phyloP scores from a whole-genome alignment of 2,329 filamentous ascomycete genomes.

The Penicillium sp. region DNA sequence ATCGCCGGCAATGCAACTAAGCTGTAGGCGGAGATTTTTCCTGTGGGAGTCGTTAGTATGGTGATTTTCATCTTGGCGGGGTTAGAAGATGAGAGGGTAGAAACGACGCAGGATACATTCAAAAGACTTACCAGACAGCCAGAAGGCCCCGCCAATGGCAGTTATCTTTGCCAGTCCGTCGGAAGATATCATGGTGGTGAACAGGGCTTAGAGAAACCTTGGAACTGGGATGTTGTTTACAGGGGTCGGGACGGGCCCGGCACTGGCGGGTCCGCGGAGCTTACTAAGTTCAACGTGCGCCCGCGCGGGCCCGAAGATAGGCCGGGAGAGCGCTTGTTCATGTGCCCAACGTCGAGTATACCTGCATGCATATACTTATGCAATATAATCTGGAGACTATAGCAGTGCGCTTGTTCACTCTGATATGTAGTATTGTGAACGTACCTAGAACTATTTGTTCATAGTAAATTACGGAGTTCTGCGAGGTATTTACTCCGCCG shows the following conservation, averaged over 20 bases:
- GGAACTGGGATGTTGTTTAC: neutral
- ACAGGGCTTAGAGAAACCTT: too few species aligned
- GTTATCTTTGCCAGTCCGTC: neutral
- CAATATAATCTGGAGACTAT: too few species aligned
- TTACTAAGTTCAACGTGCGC: neutral
- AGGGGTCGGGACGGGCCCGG: neutral
- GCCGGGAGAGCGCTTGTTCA: neutral
- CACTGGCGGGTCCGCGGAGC: neutral
- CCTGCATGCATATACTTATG: too few species aligned
- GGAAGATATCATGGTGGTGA: neutral
- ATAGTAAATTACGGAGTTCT: too few species aligned
- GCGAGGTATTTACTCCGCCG: too few species aligned
- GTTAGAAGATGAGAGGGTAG: too few species aligned
- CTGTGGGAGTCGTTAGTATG: neutral
- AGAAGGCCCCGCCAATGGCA: neutral
- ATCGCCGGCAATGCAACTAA: neutral
- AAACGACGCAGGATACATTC: neutral
- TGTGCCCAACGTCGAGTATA: too few species aligned
- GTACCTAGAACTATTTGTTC: too few species aligned
- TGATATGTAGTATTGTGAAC: too few species aligned
- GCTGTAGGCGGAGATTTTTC: neutral
- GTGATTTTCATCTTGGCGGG: too few species aligned
- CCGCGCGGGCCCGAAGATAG: neutral
- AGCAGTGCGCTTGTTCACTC: too few species aligned
- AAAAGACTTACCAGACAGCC: neutral